These are phyloP conservation scores for Striga asiatica DNA, from an alignment of 257 asterid genomes.

Conservation along the genomic window DNA sequence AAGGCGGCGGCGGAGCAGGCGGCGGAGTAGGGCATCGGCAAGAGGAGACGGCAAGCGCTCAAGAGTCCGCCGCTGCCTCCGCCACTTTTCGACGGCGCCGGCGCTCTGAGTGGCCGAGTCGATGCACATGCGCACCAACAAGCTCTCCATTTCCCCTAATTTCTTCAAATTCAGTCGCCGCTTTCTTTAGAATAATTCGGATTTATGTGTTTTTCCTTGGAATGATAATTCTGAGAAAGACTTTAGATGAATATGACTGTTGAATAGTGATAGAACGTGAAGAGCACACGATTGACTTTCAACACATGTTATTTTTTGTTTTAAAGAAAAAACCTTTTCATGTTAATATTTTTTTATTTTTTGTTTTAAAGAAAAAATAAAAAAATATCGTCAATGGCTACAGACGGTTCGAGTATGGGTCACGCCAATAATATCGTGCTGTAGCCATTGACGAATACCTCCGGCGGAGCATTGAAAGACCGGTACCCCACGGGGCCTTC, in stretches of 20 bases:
- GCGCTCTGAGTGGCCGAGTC: slow-evolving; percentile 58
- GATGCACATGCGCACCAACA: slow-evolving; percentile 63
- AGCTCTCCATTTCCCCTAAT: slow-evolving; percentile 25
- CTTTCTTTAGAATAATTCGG: not conserved
- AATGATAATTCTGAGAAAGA: not conserved
- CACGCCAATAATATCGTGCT: too few relatives aligned
- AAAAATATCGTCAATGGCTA: too few relatives aligned
- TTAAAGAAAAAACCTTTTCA: too few relatives aligned
- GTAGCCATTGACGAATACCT: too few relatives aligned
- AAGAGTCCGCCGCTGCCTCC: slow-evolving; percentile 81
- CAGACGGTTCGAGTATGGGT: too few relatives aligned
- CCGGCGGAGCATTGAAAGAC: too few relatives aligned
- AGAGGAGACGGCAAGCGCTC: slow-evolving; percentile 75
- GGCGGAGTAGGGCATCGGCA: slow-evolving; percentile 59
- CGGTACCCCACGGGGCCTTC: too few relatives aligned
- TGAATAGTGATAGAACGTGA: not conserved
- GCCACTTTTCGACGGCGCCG: slow-evolving; percentile 70
- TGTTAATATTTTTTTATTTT: too few relatives aligned
- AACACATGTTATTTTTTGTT: too few relatives aligned
- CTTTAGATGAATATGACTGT: not conserved
- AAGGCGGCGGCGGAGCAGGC: slow-evolving; percentile 66
- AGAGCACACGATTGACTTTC: slow-evolving; percentile 6
- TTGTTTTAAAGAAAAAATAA: too few relatives aligned
- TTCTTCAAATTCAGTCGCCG: not conserved
- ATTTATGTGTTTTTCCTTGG: not conserved